These are phyloP conservation scores for Carex kokanica DNA, from an alignment of 176 grass and related monocot species.

Conservation along the genomic window DNA sequence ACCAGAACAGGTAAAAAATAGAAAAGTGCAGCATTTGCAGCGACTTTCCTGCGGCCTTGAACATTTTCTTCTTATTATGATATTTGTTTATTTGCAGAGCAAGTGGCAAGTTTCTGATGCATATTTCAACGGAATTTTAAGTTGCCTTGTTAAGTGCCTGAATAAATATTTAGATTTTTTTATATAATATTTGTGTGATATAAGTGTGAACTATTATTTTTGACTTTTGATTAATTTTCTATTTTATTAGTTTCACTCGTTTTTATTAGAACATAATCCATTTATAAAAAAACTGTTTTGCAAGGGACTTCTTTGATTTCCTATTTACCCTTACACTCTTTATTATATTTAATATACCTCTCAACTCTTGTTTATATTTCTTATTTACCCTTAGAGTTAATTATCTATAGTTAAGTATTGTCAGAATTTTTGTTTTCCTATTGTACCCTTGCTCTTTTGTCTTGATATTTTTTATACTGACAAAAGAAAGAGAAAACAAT, in stretches of 20 bases:
- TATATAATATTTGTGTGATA: not conserved
- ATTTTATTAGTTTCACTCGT: not conserved
- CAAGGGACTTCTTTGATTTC: too few species aligned
- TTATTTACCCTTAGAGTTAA: too few species aligned
- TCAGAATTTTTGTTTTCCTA: too few species aligned
- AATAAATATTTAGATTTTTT: not conserved
- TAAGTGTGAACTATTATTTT: not conserved
- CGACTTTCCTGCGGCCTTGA: too few species aligned
- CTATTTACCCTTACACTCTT: too few species aligned
- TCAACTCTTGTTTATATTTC: too few species aligned
- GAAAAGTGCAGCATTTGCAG: too few species aligned
- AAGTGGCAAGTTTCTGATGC: not conserved
- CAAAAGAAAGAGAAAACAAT: too few species aligned
- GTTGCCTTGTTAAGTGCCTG: not conserved
- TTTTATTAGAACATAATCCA: not conserved
- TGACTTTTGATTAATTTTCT: not conserved
- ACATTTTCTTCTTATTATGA: not conserved
- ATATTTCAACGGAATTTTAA: not conserved
- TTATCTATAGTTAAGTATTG: too few species aligned
- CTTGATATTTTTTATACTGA: too few species aligned
- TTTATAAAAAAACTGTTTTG: not conserved
- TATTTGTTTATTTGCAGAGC: not conserved
- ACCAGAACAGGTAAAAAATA: not conserved
- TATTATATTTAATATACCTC: too few species aligned
- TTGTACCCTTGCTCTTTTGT: too few species aligned